phyloP scores from a whole-genome alignment of 2,329 filamentous ascomycete species.

The Sporothrix dimorphospora region DNA sequence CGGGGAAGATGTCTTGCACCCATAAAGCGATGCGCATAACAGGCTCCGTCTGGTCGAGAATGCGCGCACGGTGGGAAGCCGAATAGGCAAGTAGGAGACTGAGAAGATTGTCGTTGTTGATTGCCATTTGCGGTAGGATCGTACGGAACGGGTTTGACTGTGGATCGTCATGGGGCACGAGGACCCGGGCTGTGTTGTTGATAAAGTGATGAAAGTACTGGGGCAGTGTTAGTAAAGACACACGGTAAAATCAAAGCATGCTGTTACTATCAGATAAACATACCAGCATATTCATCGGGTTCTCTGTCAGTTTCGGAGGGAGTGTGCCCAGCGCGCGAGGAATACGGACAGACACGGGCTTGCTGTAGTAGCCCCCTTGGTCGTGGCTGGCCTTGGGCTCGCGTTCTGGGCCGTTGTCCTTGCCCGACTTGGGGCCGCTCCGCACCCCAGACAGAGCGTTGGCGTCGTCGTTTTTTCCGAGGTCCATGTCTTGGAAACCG shows the following conservation, averaged over 20 bases:
- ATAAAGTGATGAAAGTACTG: slow-evolving; percentile 67
- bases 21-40: slow-evolving; percentile 76
- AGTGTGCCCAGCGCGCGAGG: slow-evolving; percentile 53
- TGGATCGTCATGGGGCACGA: slow-evolving; percentile 55
- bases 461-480: slow-evolving; percentile 71
- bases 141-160: slow-evolving; percentile 58
- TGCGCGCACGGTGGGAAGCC: slow-evolving; percentile 77
- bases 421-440: neutral
- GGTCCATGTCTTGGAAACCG: slow-evolving; percentile 69
- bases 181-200: slow-evolving; percentile 71
- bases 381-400: slow-evolving; percentile 41
- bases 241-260: neutral
- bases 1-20: slow-evolving; percentile 78
- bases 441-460: slow-evolving; percentile 60
- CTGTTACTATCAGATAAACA: slow-evolving; percentile 30
- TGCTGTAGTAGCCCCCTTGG: slow-evolving; percentile 69
- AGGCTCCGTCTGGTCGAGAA: slow-evolving; percentile 74
- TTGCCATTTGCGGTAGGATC: slow-evolving; percentile 62
- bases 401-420: slow-evolving; percentile 32
- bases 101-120: slow-evolving; percentile 70
- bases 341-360: slow-evolving; percentile 65
- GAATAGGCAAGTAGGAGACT: slow-evolving; percentile 80
- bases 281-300: slow-evolving; percentile 76
- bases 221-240: neutral
- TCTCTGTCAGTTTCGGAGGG: slow-evolving; percentile 61